Percentiles rank a stretch among this genome's conserved stretches.
phyloP scores from a whole-genome alignment of 2,329 filamentous ascomycete genomes.

The Sclerotinia borealis region DNA sequence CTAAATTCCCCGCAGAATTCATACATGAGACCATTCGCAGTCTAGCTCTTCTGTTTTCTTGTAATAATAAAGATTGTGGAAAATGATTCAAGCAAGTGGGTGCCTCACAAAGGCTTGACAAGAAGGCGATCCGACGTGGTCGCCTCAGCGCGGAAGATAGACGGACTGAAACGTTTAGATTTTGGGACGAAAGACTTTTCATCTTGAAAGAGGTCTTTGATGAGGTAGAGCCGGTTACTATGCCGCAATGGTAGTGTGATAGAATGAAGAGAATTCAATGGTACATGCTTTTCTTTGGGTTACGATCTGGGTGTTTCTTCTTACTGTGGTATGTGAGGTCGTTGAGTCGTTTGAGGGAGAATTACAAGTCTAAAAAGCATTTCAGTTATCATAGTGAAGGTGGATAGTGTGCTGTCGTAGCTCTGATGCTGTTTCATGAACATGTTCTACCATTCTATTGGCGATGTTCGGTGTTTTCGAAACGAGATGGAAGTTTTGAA shows the following conservation, averaged over 20 bases:
- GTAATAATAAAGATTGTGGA: not conserved
- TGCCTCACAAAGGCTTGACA: not conserved
- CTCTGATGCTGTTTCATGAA: not conserved
- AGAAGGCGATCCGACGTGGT: not conserved
- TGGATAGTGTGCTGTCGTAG: too few species aligned
- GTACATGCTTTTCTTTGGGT: constrained; percentile 28
- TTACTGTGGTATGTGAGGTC: constrained; percentile 31
- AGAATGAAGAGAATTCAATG: constrained; percentile 38
- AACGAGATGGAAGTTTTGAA: not conserved
- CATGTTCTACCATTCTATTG: not conserved
- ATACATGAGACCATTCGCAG: not conserved
- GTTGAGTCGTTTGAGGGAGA: constrained; percentile 27
- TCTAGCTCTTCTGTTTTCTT: not conserved
- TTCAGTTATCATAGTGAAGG: not conserved
- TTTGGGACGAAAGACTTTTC: constrained; percentile 25
- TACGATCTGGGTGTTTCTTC: not conserved
- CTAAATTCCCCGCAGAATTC: not conserved
- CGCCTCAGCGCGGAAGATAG: constrained; percentile 16
- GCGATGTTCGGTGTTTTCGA: not conserved
- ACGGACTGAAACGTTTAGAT: not conserved
- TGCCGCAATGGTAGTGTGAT: constrained; percentile 36
- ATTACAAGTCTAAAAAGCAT: not conserved
- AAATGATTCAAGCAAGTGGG: not conserved
- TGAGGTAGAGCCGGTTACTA: not conserved
- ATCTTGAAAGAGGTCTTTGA: constrained; percentile 24